Conservation (phyloP, 768 basidiomycete genomes). For the Trametes cubensis region DNA sequence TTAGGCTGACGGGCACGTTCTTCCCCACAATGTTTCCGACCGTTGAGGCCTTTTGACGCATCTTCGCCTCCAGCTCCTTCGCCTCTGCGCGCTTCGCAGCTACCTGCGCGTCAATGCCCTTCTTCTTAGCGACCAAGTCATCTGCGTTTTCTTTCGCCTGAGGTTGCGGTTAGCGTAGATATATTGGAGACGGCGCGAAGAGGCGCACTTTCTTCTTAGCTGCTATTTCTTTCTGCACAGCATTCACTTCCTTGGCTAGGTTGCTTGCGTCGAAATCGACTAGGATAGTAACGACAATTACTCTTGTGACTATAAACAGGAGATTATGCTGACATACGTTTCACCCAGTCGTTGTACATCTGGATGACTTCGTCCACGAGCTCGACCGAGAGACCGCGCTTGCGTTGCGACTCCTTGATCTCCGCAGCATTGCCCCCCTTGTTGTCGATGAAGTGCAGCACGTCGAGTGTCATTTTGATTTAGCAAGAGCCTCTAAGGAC, state of each 20-base stretch:
- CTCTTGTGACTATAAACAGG: not conserved
- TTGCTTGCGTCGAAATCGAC: constrained; percentile 87
- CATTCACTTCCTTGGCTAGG: constrained; percentile 81
- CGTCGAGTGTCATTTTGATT: constrained; percentile 75
- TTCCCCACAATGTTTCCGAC: constrained; percentile 95
- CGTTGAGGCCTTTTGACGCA: constrained; percentile 78
- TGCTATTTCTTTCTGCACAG: constrained; percentile 92
- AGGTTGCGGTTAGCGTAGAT: not conserved
- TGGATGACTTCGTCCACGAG: constrained; percentile 92
- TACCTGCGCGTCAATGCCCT: constrained; percentile 79
- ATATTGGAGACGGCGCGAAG: not conserved
- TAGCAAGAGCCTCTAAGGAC: too few species aligned
- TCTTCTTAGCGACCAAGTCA: constrained; percentile 84
- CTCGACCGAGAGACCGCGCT: constrained; percentile 86
- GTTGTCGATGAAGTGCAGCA: constrained; percentile 76
- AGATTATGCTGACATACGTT: constrained; percentile 58
- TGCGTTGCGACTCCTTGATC: constrained; percentile 90
- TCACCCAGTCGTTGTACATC: constrained; percentile 93
- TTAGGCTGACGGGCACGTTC: constrained; percentile 79
- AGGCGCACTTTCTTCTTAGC: constrained; percentile 83
- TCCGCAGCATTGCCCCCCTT: constrained; percentile 92
- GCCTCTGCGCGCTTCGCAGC: constrained; percentile 75
- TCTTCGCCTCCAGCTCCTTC: constrained; percentile 71
- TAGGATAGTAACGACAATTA: constrained; percentile 35
- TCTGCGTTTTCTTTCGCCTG: constrained; percentile 92